Evolutionary conservation across 768 basidiomycete genomes (phyloP).

Genomic region (Tulasnella sp.): DNA sequence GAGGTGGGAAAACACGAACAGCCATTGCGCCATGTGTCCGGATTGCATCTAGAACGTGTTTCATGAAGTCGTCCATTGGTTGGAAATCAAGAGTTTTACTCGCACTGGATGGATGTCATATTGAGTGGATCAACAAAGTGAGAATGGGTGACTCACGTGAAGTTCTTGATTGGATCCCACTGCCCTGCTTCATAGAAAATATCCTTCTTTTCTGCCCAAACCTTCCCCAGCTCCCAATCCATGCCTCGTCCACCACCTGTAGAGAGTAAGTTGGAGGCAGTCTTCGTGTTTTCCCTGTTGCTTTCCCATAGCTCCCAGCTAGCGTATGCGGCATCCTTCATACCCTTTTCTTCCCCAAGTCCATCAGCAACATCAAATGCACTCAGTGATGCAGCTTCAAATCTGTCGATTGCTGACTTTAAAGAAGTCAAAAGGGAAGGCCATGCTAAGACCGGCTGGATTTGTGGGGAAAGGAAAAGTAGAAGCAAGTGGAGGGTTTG

Average conservation of each 20-base stretch:
- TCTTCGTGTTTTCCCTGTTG: slow-evolving; percentile 1
- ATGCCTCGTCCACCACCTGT: slow-evolving; percentile 5
- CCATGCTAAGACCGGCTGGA: slow-evolving; percentile 65
- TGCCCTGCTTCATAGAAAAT: slow-evolving; percentile 77
- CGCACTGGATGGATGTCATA: slow-evolving; percentile 26
- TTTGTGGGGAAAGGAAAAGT: slow-evolving; percentile 51
- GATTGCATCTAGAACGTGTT: slow-evolving; percentile 48
- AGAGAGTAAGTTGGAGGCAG: background rate
- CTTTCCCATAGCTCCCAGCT: slow-evolving; percentile 71
- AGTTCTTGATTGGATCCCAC: slow-evolving; percentile 74
- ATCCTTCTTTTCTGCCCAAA: slow-evolving; percentile 92
- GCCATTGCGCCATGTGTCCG: slow-evolving; percentile 66
- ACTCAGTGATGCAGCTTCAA: slow-evolving; percentile 72
- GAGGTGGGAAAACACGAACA: slow-evolving; percentile 72
- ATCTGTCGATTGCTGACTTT: slow-evolving; percentile 70
- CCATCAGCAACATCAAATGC: slow-evolving; percentile 83
- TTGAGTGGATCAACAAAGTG: background rate
- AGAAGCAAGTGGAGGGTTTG: slow-evolving; percentile 59
- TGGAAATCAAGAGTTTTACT: slow-evolving; percentile 67
- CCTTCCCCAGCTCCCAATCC: slow-evolving; percentile 87
- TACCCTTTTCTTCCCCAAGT: slow-evolving; percentile 52
- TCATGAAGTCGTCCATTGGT: slow-evolving; percentile 88
- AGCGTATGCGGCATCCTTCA: slow-evolving; percentile 70
- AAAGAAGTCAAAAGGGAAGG: slow-evolving; percentile 48
- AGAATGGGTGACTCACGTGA: slow-evolving; percentile 39